Evolutionary conservation across 306 rosid genomes (phyloP), one percentile per base, ranked within the genome.

Genomic region (Vigna nakashimae): DNA sequence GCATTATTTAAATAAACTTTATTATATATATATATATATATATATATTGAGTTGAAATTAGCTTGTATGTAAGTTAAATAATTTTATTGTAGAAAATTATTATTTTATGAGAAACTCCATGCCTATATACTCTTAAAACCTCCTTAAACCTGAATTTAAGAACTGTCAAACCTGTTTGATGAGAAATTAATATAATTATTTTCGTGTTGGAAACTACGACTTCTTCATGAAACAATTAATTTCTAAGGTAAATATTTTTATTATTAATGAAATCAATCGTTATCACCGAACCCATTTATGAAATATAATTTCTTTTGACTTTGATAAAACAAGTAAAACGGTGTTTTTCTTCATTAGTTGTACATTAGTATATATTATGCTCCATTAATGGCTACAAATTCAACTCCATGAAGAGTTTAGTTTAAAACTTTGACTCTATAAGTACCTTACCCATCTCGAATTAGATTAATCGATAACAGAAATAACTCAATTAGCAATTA

Each of bases 261-360:
- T 63, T 40, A 45, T 45, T 26, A 6, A 9, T 40, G 1, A 56
- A 59, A 26, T 5, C 11, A 46, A 28, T 60, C 13, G 70, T 74
- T 45, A 45, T 60, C 78, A 45, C 59, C 66, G 5, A 40, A 49
- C 14, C 30, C 14, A 30, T 45, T 74, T 60, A 60, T 60, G 46
- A 74, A 59, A 59, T 45, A 49, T 45, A 60, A 32, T 74, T 62
- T 62, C 22, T 30, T 26, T n/a, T 75, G 71, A 60, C 62, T 48
- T 12, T 13, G 8, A 32, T 48, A 24, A 75, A 52, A 62, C 68
- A 75, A 7, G 48, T 49, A 50, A 75, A 75, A 63, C 40, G 72
- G 58, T 46, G 49, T 0, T 60, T 74, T 45, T 18, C 6, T 17
- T 28, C 3, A 18, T n/a, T 74, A 62, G 66, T 74, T 38, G 17